Evolutionary conservation across 192 early-diverging fungal genomes (phyloP), one percentile per base, ranked within the genome.

Genomic region (Coemansia sp.): DNA sequence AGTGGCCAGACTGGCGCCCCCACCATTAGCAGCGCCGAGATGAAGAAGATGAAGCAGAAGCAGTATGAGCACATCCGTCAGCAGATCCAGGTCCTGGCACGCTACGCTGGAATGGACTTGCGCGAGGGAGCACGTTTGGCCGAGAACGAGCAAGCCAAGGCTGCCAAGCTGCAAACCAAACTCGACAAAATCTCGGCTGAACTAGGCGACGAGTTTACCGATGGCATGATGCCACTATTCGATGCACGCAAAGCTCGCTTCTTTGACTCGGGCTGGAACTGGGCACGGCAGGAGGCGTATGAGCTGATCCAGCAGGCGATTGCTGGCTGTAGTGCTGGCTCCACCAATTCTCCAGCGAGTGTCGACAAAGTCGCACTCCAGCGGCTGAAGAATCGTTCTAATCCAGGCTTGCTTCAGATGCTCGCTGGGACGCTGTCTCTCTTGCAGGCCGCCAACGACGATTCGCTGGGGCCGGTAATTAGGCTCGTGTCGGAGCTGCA

Each of bases 181-280:
- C 80, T 96, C 33, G 94, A 95, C 70, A 73, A 86, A 47, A 91
- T 93, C 87, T 66, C 85, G 42, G 87, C 79, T 64, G 96, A 97
- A 82, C 90, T 95, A 68, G 96, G 94, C 71, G 93, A 96, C 0
- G 75, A 77, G 13, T 20, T 72, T 3, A 88, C 89, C 44, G 87
- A 91, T 46, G 96, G 96, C 46, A 92, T 95, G 79, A 84, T 87
- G 51, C 92, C 93, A 10, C 44, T 85, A 2, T 97, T 97, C 79
- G 90, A 87, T 47, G 77, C 82, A 13, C 86, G 90, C 68, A 97
- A 95, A 86, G 93, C 91, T 36, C 90, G 96, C 57, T 84, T 69
- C 16, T 97, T 93, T 74, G 94, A 97, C 69, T 97, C 96, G 36
- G 90, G 90, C 89, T 97, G 96, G 96, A 95, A 97, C 86, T 97